Evolutionary conservation across 331 rosid genomes (phyloP).

Genomic region (Cydonia oblonga): DNA sequence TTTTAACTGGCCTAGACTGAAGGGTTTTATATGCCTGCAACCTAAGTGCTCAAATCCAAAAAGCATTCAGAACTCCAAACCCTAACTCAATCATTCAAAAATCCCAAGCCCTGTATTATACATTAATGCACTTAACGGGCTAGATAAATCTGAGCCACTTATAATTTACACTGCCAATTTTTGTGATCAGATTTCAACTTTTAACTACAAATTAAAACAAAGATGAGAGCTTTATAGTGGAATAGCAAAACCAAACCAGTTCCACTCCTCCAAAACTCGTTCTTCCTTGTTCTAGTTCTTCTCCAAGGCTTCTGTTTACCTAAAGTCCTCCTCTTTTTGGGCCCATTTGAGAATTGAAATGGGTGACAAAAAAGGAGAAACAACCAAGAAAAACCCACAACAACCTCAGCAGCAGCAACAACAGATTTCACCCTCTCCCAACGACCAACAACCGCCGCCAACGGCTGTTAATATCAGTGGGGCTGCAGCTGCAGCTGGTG

Average conservation of each 20-base stretch:
- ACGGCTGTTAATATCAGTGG: conserved; percentile 25
- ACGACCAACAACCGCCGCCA: conserved; percentile 17
- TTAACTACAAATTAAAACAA: not conserved
- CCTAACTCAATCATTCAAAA: no score
- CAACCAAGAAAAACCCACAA: conserved; percentile 33
- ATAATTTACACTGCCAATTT: not conserved
- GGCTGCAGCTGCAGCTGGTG: conserved; percentile 19
- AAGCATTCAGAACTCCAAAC: not conserved
- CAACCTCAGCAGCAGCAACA: conserved; percentile 22
- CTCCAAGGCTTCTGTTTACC: conserved; percentile 12
- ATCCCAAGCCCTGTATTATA: not conserved
- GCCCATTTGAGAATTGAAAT: conserved; percentile 35
- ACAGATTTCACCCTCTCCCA: conserved; percentile 56
- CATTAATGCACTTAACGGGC: no score
- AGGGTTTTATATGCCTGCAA: conserved; percentile 4
- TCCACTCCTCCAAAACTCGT: conserved; percentile 9
- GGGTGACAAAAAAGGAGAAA: conserved; percentile 59
- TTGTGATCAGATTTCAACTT: not conserved
- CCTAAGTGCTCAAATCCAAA: not conserved
- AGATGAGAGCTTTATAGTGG: not conserved
- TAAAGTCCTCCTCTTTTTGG: not conserved
- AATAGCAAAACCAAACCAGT: conserved; percentile 13
- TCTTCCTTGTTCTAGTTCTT: conserved; percentile 20
- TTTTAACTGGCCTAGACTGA: conserved; percentile 15
- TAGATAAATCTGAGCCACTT: not conserved